These are phyloP conservation scores for Flammula alnicola DNA, from an alignment of 1,284 basidiomycete genomes.

Conservation along the genomic window DNA sequence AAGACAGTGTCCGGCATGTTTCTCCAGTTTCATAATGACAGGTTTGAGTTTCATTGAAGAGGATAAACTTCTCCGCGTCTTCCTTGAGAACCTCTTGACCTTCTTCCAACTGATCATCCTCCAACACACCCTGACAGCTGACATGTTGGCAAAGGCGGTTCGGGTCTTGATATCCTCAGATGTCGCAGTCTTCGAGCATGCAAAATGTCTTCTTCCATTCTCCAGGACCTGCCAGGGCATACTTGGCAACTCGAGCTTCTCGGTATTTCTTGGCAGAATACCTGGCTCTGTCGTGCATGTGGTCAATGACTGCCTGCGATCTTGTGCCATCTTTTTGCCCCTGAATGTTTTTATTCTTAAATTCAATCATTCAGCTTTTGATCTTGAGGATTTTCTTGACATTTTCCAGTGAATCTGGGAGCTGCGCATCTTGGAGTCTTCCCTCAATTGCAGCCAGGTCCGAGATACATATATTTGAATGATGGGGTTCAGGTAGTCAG, in stretches of 20 bases:
- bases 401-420: not conserved
- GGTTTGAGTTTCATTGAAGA: constrained; percentile 3
- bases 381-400: constrained; percentile 10
- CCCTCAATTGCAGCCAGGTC: constrained; percentile 7
- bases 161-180: constrained; percentile 19
- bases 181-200: constrained; percentile 11
- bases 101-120: constrained; percentile 10
- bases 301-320: constrained; percentile 19
- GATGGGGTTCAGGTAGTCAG: not conserved
- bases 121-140: constrained; percentile 9
- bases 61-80: constrained; percentile 5
- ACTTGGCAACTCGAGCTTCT: constrained; percentile 7
- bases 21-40: constrained; percentile 16
- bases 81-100: not conserved
- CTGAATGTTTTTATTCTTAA: constrained; percentile 15
- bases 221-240: constrained; percentile 8
- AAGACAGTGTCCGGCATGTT: constrained; percentile 16
- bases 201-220: constrained; percentile 16
- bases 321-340: constrained; percentile 16
- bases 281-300: constrained; percentile 14
- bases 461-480: not conserved
- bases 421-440: constrained; percentile 1
- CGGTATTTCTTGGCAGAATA: constrained; percentile 16
- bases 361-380: constrained; percentile 10
- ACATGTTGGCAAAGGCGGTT: not conserved